Evolutionary conservation across 1,139 yeast species (phyloP), one percentile per base, ranked within the genome.

Genomic region (Kodamaea anthophila): DNA sequence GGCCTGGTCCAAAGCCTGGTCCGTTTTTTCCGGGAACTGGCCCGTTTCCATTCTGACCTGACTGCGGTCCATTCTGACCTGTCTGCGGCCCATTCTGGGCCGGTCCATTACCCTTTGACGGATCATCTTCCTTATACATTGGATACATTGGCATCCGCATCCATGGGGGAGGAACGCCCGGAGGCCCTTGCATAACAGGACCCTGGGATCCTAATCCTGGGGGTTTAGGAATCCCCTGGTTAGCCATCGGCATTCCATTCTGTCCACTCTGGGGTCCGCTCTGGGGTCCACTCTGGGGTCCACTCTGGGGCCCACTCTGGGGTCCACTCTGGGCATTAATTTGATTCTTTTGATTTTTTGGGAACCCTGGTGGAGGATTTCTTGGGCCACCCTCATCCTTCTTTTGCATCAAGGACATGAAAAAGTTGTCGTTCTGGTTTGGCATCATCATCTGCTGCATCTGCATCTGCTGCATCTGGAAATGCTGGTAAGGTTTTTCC

Each of bases 341-440:
- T n/a, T n/a, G n/a, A n/a, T n/a, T n/a, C n/a, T n/a, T n/a, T n/a
- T n/a, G n/a, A n/a, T n/a, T n/a, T n/a, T 30, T 19, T 19, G 21
- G 9, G n/a, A n/a, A n/a, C n/a, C n/a, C n/a, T n/a, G n/a, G n/a
- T n/a, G n/a, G n/a, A n/a, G n/a, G n/a, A 27, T 22, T 32, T 41
- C 12, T 37, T 40, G 22, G n/a, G n/a, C n/a, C n/a, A n/a, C n/a
- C n/a, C n/a, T n/a, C n/a, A n/a, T 49, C 58, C 28, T 55, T 51
- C 42, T 67, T 73, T 28, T 56, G 58, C 45, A 74, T 50, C 34
- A 75, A 54, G 0, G 80, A 70, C 58, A 68, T 60, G 48, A 75
- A 73, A 39, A 75, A 75, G 5, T 70, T 55, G 37, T 73, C 78
- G 40, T 70, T 70, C 15, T 48, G 44, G 15, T 42, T 29, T 5